phyloP scores from a whole-genome alignment of 2,329 filamentous ascomycete genomes.

The Alternaria brassicae region DNA sequence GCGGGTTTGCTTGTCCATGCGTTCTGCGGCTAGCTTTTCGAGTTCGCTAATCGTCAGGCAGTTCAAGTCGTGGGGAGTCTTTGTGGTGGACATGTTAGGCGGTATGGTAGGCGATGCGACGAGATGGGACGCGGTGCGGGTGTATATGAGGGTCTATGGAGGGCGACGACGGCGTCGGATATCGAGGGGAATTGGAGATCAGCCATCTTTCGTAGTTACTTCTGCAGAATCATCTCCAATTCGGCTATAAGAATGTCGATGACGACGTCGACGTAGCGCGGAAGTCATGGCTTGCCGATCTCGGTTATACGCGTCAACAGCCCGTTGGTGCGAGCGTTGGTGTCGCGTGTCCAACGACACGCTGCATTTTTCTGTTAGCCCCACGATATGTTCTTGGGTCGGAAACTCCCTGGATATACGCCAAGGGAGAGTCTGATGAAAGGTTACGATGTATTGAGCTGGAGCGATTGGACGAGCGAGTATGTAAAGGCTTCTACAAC shows the following conservation, averaged over 20 bases:
- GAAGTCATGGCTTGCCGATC: constrained; percentile 21
- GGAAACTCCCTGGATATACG: too few species aligned
- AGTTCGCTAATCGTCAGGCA: constrained; percentile 40
- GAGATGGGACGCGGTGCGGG: background rate
- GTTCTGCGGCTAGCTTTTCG: constrained; percentile 33
- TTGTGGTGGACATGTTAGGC: constrained; percentile 23
- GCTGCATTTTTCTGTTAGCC: too few species aligned
- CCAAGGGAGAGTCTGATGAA: too few species aligned
- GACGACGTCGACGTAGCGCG: constrained; percentile 19
- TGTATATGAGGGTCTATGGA: background rate
- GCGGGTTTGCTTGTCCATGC: constrained; percentile 43
- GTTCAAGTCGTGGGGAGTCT: constrained; percentile 29
- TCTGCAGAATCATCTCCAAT: background rate
- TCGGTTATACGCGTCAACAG: constrained; percentile 7
- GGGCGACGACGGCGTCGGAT: background rate
- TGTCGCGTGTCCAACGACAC: background rate
- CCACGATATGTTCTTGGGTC: too few species aligned
- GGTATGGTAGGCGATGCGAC: background rate
- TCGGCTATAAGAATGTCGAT: constrained; percentile 20
- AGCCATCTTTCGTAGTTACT: background rate
- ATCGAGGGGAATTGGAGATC: background rate
- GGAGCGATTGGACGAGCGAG: background rate
- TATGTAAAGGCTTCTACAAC: background rate
- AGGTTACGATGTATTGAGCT: background rate
- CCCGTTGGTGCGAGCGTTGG: constrained; percentile 12